Evolutionary conservation across 2,329 filamentous ascomycete species (phyloP).

Genomic region (Stylonectria norvegica): DNA sequence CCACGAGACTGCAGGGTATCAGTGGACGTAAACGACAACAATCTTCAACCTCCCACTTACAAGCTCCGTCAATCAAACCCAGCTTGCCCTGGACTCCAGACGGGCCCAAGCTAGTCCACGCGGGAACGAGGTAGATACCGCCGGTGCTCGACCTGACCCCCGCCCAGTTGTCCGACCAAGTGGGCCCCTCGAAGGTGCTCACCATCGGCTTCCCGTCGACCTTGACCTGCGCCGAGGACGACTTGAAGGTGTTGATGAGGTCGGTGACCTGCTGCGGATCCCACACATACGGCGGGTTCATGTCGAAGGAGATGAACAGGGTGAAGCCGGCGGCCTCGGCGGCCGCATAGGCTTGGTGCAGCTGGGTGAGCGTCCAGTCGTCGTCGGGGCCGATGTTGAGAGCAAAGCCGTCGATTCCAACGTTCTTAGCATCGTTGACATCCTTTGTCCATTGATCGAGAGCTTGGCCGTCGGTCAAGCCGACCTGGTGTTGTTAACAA

Average conservation of each 20-base stretch:
- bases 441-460: slow-evolving; percentile 32
- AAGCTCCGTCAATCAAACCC: slow-evolving; percentile 20
- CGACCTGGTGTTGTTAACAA: slow-evolving; percentile 18
- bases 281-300: slow-evolving; percentile 29
- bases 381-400: slow-evolving; percentile 37
- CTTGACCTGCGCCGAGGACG: slow-evolving; percentile 26
- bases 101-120: slow-evolving; percentile 37
- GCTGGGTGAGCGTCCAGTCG: slow-evolving; percentile 30
- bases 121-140: slow-evolving; percentile 43
- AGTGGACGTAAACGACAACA: background rate
- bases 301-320: slow-evolving; percentile 43
- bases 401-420: slow-evolving; percentile 41
- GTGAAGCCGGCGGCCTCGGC: slow-evolving; percentile 26
- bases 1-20: slow-evolving; percentile 33
- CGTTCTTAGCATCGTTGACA: slow-evolving; percentile 32
- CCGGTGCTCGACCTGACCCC: slow-evolving; percentile 35
- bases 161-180: slow-evolving; percentile 41
- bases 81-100: slow-evolving; percentile 19
- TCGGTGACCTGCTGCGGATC: slow-evolving; percentile 21
- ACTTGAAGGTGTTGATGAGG: slow-evolving; percentile 25
- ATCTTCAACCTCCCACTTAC: slow-evolving; percentile 11
- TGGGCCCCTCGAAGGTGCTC: slow-evolving; percentile 50
- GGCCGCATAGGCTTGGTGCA: slow-evolving; percentile 28
- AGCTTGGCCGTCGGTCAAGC: slow-evolving; percentile 31
- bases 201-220: slow-evolving; percentile 39